Evolutionary conservation across 306 rosid genomes (phyloP), one percentile per base, ranked within the genome.

Genomic region (Prunus davidiana): DNA sequence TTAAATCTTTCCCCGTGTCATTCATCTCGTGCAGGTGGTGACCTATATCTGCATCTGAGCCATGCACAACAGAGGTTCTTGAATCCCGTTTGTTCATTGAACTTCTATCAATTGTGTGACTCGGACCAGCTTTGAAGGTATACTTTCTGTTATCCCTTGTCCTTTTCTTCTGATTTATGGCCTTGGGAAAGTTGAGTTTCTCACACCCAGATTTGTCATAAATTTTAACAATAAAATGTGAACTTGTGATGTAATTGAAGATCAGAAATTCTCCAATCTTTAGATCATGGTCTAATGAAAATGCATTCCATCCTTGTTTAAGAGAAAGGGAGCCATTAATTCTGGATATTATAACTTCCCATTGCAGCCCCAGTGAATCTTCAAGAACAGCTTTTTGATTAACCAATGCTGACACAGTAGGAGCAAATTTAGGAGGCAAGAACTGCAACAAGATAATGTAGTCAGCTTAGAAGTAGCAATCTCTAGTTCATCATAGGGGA

Each of bases 281-380:
- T 20, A 93, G 76, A 61, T 82, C 69, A 64, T 89, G 91, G 34
- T 81, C 80, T 61, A 9, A 49, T 22, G 91, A 79, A 73, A 93
- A 90, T 62, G 4, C 52, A 76, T 70, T 57, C 97, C 97, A 93
- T 72, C 97, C 97, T 76, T 79, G 76, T 81, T 65, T 51, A 54
- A 93, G 82, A 76, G 84, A 88, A 43, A 80, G 80, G 67, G 84
- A 78, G 55, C 87, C 85, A 34, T 86, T 28, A 61, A 64, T 76
- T 64, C 15, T n/a, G 10, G 90, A 84, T 64, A 87, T 32, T 13
- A 52, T 81, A 55, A 86, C 88, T 4, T 69, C 46, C 91, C 91
- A 89, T 57, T 77, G 81, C 70, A 14, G n/a, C 68, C 88, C 91
- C 12, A 27, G 64, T 67, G 83, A 75, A 80, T 90, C 96, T 83